A percentile compares a stretch with the other conserved stretches of the same genome.
Conservation (phyloP, 2,329 filamentous ascomycete species). For the Epichloe aotearoae region DNA sequence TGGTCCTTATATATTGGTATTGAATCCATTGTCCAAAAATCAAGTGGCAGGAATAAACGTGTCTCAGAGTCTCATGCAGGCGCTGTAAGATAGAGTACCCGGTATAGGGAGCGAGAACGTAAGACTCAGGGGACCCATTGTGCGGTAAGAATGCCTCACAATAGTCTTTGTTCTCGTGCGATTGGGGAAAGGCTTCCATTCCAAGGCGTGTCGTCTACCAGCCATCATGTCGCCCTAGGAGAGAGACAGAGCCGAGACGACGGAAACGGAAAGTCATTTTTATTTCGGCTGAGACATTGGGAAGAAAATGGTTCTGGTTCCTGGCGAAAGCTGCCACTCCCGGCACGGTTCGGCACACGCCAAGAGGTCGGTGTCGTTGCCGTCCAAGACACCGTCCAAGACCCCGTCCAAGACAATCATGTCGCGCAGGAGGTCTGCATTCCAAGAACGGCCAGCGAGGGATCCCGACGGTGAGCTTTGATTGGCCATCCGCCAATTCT, state of each 20-base stretch:
- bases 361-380: background rate
- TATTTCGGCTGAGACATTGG: background rate
- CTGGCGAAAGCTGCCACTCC: too few relatives aligned
- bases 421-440: conserved; percentile 3
- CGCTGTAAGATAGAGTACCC: background rate
- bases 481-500: conserved; percentile 3
- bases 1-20: conserved; percentile 5
- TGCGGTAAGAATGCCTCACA: background rate
- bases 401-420: conserved; percentile 1
- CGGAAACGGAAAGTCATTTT: background rate
- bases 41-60: conserved; percentile 2
- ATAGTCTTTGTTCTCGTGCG: conserved; percentile 2
- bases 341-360: background rate
- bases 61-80: background rate
- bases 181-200: background rate
- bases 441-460: conserved; percentile 5
- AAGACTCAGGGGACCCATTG: background rate
- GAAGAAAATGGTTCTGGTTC: background rate
- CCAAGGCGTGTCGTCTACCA: background rate
- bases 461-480: background rate
- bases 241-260: background rate
- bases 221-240: background rate
- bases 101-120: background rate
- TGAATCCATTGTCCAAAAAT: background rate
- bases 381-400: background rate